Base-by-base conservation (phyloP, 2,329 filamentous ascomycete genomes). In the Trichoderma lentiforme region DNA sequence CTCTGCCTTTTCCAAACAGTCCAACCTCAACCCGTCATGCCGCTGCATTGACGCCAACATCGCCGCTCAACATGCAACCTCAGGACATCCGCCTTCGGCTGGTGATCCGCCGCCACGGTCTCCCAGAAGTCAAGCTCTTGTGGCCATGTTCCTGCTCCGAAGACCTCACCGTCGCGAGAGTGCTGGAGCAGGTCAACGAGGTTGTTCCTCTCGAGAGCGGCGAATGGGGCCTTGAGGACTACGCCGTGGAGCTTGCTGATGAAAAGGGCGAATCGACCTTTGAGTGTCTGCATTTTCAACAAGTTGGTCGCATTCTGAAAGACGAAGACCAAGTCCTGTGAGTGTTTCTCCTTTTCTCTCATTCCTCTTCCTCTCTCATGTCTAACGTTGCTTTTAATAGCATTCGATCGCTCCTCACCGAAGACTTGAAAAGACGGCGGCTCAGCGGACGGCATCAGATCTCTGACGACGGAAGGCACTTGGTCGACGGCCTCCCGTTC, bases 191-290 rank as follows among this genome's bases (percentile, higher is more conserved):
- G 73, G 85, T 98, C 75, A 95, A 97, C 81, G 89, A 93, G 57
- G 86, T 92, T 18, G 84, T 98, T 2, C 94, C 95, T 0, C 88
- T 98, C 0, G 94, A 97, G 82, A 90, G 91, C 71, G 86, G 86
- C 53, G 86, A 94, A 73, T 97, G 94, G 93, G 94, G 93, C 0
- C 83, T 97, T 4, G 95, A 98, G 77, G 93, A 98, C 79, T 98
- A 98, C 80, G 88, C 88, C 9, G 93, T 97, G 34, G 93, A 97
- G 81, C 86, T 97, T 4, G 81, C 81, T 24, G 85, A 87, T 70
- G 76, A 78, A 32, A 81, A 83, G 47, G 87, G 86, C n/a, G 84
- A 82, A 21, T 21, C 21, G 21, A 90, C 88, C 60, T 98, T 93
- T 75, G 95, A 98, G 82, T 96, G 93, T 76, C 82, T 98, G 71